Conservation (phyloP, 108 stramenopile genomes). For the Phaeodactylum tricornutum region DNA sequence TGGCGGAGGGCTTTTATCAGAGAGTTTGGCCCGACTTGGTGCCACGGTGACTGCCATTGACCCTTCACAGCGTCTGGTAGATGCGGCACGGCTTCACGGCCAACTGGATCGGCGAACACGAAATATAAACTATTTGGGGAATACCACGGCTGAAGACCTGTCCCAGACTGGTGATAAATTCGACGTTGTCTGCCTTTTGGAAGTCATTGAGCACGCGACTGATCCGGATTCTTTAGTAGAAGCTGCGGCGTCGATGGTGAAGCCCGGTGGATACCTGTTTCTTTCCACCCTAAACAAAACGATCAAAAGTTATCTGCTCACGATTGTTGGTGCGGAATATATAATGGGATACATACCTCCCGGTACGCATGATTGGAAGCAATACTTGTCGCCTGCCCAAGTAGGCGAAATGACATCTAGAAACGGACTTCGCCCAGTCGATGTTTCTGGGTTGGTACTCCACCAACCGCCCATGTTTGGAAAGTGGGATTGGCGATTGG, state of each 20-base stretch:
- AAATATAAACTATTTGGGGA: conserved; percentile 52
- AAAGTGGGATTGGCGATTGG: conserved; percentile 66
- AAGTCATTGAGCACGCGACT: conserved; percentile 88
- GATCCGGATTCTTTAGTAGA: conserved; percentile 54
- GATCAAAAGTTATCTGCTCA: conserved; percentile 60
- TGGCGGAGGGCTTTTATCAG: conserved; percentile 88
- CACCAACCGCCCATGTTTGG: conserved; percentile 16
- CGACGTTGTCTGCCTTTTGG: conserved; percentile 83
- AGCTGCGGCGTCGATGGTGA: conserved; percentile 50
- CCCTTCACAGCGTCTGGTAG: conserved; percentile 50
- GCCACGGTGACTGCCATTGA: conserved; percentile 80
- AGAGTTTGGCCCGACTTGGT: conserved; percentile 74
- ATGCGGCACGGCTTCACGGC: conserved; percentile 49
- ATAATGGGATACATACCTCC: conserved; percentile 76
- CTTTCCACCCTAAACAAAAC: conserved; percentile 92
- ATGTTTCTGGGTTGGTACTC: conserved; percentile 17
- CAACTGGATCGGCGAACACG: conserved; percentile 19
- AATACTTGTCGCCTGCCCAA: conserved; percentile 66
- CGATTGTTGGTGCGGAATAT: conserved; percentile 89
- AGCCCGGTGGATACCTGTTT: conserved; percentile 74
- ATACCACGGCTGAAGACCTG: conserved; percentile 57
- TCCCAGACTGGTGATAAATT: conserved; percentile 49
- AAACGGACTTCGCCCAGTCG: conserved; percentile 6
- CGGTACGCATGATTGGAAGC: conserved; percentile 88
- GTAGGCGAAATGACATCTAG: conserved; percentile 15